phyloP scores from a whole-genome alignment of 768 basidiomycete species.

The Pleurotus djamor region DNA sequence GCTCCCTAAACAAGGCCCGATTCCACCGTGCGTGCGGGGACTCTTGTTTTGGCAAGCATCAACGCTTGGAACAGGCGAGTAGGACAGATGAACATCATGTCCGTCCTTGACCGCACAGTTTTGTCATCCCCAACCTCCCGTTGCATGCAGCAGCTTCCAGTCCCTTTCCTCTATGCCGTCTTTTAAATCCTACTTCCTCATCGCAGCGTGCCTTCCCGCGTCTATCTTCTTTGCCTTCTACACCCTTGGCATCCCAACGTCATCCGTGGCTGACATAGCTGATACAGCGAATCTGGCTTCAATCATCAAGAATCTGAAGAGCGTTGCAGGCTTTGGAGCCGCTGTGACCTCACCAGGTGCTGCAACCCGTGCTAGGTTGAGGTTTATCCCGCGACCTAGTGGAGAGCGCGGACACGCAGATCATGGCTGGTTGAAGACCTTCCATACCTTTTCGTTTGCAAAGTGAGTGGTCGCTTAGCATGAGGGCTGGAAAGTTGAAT shows the following conservation, averaged over 20 bases:
- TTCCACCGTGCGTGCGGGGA: no score
- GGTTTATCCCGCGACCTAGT: conserved; percentile 53
- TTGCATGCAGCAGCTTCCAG: no score
- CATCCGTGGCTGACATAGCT: conserved; percentile 5
- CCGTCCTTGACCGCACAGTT: no score
- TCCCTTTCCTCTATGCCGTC: not conserved
- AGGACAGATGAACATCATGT: no score
- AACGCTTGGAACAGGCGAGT: no score
- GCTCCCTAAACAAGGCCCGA: no score
- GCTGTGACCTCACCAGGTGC: not conserved
- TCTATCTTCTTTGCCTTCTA: not conserved
- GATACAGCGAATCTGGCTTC: conserved; percentile 8
- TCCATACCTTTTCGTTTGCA: conserved; percentile 82
- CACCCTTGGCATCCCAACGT: not conserved
- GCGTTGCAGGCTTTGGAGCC: not conserved
- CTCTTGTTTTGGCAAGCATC: no score
- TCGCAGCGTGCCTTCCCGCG: not conserved
- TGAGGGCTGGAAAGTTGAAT: not conserved
- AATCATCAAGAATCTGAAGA: not conserved
- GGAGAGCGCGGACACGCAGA: conserved; percentile 70
- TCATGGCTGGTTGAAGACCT: conserved; percentile 86
- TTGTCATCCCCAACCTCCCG: no score
- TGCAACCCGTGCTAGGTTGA: conserved; percentile 30
- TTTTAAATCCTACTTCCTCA: not conserved
- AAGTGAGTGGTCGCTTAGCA: conserved; percentile 35